Evolutionary conservation across 306 rosid species (phyloP).

Genomic region (Erythrophleum fordii): DNA sequence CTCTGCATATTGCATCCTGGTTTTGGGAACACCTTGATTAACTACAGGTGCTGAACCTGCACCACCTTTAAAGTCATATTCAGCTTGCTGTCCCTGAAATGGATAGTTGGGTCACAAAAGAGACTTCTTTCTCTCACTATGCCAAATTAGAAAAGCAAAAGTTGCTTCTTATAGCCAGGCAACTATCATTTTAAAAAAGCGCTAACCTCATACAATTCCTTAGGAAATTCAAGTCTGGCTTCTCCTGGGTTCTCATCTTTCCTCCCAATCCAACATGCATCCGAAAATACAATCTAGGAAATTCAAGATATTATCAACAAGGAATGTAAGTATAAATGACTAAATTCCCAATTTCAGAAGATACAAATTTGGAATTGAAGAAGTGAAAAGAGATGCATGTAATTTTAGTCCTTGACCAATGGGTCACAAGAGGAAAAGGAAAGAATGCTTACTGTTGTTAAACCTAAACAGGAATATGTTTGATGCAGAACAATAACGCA

Average conservation of each 20-base stretch:
- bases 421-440: conserved; percentile 15
- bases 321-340: conserved; percentile 18
- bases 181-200: conserved; percentile 18
- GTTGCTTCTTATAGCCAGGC: conserved; percentile 18
- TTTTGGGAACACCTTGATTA: conserved; percentile 52
- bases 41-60: conserved; percentile 61
- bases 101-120: conserved; percentile 21
- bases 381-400: conserved; percentile 20
- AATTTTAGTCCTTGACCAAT: conserved; percentile 12
- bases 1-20: conserved; percentile 43
- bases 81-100: conserved; percentile 66
- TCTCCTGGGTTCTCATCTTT: conserved; percentile 87
- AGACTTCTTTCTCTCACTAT: conserved; percentile 20
- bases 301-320: conserved; percentile 34
- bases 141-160: conserved; percentile 32
- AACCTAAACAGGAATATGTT: neutral
- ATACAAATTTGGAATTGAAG: conserved; percentile 27
- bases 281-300: conserved; percentile 81
- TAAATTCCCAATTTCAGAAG: conserved; percentile 21
- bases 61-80: conserved; percentile 81
- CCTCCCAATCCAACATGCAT: conserved; percentile 96
- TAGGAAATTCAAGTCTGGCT: conserved; percentile 76
- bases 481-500: too few species aligned
- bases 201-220: conserved; percentile 64
- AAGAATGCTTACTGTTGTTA: neutral